Conservation (phyloP, 202 grass and related monocot species). For the Setaria viridis region DNA sequence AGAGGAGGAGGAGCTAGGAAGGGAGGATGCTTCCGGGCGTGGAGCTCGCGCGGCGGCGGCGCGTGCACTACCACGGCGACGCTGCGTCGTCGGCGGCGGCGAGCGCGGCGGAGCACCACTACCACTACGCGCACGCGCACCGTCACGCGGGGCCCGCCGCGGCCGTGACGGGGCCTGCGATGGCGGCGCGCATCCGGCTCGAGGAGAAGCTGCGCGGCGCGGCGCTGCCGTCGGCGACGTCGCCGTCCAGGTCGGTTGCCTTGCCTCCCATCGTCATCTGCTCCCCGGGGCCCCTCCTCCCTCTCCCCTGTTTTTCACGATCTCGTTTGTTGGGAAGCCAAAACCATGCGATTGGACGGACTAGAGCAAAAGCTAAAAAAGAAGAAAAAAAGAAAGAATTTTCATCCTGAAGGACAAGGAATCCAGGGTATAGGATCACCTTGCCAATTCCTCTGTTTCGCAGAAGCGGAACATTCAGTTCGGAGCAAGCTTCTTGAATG, state of each 20-base stretch:
- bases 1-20: neutral
- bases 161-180: constrained; percentile 47
- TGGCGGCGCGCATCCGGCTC: constrained; percentile 71
- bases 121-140: constrained; percentile 24
- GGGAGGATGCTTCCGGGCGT: constrained; percentile 75
- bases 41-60: constrained; percentile 72
- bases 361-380: too few species aligned
- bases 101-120: constrained; percentile 5
- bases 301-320: neutral
- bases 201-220: constrained; percentile 76
- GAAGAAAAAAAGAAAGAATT: neutral
- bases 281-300: too few species aligned
- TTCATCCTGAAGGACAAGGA: too few species aligned
- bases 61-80: constrained; percentile 70
- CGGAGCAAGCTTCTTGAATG: too few species aligned
- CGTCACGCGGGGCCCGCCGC: neutral
- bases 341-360: too few species aligned
- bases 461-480: neutral
- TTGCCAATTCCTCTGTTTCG: too few species aligned
- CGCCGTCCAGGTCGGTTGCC: constrained; percentile 40
- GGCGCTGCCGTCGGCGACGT: neutral
- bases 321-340: neutral
- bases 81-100: neutral
- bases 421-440: too few species aligned
- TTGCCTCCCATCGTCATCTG: too few species aligned